Percentiles rank a stretch among this genome's conserved stretches.
phyloP scores from a whole-genome alignment of 2,329 filamentous ascomycete species.

The Nigrograna mackinnonii region DNA sequence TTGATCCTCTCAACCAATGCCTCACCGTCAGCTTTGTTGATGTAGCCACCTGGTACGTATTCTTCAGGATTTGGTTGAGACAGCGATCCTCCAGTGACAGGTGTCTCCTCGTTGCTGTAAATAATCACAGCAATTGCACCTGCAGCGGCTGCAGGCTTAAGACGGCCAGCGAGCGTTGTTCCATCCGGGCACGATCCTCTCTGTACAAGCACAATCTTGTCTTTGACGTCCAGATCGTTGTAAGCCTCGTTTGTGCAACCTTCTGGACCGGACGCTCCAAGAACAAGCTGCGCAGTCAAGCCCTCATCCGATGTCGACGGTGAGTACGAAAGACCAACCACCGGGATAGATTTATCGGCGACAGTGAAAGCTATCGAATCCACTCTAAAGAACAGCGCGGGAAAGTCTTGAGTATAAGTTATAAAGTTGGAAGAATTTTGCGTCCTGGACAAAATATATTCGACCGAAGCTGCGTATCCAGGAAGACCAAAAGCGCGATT shows the following conservation, averaged over 20 bases:
- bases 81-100: conserved; percentile 45
- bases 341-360: conserved; percentile 39
- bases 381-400: conserved; percentile 48
- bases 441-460: conserved; percentile 59
- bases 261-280: conserved; percentile 44
- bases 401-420: conserved; percentile 56
- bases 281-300: conserved; percentile 44
- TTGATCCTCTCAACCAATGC: conserved; percentile 44
- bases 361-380: conserved; percentile 46
- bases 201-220: conserved; percentile 47
- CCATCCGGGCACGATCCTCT: conserved; percentile 47
- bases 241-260: conserved; percentile 46
- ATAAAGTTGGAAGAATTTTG: conserved; percentile 41
- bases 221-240: conserved; percentile 40
- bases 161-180: conserved; percentile 43
- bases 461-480: conserved; percentile 61
- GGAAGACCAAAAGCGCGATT: conserved; percentile 64
- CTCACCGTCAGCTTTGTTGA: conserved; percentile 48
- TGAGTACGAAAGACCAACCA: conserved; percentile 51
- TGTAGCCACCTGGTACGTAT: conserved; percentile 44
- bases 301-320: conserved; percentile 52
- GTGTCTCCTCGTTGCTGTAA: conserved; percentile 42
- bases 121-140: conserved; percentile 47
- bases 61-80: conserved; percentile 39
- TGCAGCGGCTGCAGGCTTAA: conserved; percentile 45